Evolutionary conservation across 306 rosid species (phyloP).

Genomic region (Astragalus glycyphyllos): DNA sequence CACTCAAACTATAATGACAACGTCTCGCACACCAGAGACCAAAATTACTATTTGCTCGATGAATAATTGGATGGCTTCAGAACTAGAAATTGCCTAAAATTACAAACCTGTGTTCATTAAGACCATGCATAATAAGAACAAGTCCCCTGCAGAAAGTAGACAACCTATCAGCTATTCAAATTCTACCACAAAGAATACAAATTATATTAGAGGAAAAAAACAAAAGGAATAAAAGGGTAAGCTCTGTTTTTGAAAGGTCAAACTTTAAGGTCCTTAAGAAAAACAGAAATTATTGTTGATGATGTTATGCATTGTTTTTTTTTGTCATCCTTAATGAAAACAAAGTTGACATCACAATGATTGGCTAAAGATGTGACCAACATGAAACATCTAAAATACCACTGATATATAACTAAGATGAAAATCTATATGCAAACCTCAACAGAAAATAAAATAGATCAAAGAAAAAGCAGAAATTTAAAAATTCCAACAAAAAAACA

Average conservation of each 20-base stretch:
- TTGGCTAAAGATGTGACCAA: conserved; percentile 14
- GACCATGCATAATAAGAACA: conserved; percentile 85
- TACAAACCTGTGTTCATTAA: conserved; percentile 92
- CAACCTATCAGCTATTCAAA: conserved; percentile 29
- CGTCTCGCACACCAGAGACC: too few relatives aligned
- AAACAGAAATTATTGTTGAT: not conserved
- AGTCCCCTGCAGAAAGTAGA: conserved; percentile 73
- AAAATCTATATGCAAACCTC: too few relatives aligned
- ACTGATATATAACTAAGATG: not conserved
- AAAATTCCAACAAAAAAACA: not conserved
- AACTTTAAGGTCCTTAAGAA: not conserved
- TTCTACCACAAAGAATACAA: conserved; percentile 23
- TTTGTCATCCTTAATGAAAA: conserved; percentile 1
- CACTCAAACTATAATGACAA: too few relatives aligned
- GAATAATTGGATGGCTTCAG: conserved; percentile 6
- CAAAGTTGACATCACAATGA: not conserved
- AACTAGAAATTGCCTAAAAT: conserved; percentile 18
- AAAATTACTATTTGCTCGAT: too few relatives aligned
- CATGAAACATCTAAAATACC: conserved; percentile 26
- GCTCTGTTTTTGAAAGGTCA: not conserved
- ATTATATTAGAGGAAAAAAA: not conserved
- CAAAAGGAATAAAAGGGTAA: not conserved
- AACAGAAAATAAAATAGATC: not conserved
- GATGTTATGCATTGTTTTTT: conserved; percentile 5
- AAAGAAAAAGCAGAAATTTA: not conserved